Evolutionary conservation across 768 basidiomycete species (phyloP), one percentile per base, ranked within the genome.

Genomic region (Leccinellum luteum): DNA sequence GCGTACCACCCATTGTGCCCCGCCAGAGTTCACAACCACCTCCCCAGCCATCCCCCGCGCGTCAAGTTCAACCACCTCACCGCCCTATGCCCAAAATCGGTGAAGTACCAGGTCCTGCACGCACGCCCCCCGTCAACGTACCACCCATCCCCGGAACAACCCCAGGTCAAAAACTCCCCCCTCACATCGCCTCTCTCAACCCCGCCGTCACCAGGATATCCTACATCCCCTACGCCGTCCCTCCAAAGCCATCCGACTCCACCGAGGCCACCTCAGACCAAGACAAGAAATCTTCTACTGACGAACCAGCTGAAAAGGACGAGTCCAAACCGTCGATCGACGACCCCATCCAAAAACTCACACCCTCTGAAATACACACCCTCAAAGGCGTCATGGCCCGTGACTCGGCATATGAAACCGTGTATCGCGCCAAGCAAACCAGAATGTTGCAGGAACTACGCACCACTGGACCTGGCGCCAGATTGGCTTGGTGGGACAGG

Each of bases 401-500:
- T 32, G 81, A 82, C 54, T 51, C 61, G 5, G 65, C 70, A 1
- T 86, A 89, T 60, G 83, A 87, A 31, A 72, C 63, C 5, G 65
- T 74, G 7, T 77, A 75, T 59, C 76, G 77, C 52, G 71, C 69
- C 50, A 85, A 84, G 79, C 78, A 80, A 55, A 75, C 75, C 19
- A 76, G 83, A 25, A 81, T 82, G 77, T 63, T 65, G 19, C 78
- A 78, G 31, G 88, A 87, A 72, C 57, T 79, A 41, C 73, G 76
- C 34, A 66, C 65, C 2, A 78, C 76, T 4, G 70, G 79, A 31
- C 75, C 79, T 23, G 80, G 75, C 52, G 75, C 74, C 47, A 68
- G 74, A 32, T 66, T 75, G 7, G 77, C 76, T 62, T 89, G 87
- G 86, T 87, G 84, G 79, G 86, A 88, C 73, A 82, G 81, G 66